Evolutionary conservation across 768 basidiomycete genomes (phyloP), one percentile per base, ranked within the genome.

Genomic region (Hygrocybe punicea): DNA sequence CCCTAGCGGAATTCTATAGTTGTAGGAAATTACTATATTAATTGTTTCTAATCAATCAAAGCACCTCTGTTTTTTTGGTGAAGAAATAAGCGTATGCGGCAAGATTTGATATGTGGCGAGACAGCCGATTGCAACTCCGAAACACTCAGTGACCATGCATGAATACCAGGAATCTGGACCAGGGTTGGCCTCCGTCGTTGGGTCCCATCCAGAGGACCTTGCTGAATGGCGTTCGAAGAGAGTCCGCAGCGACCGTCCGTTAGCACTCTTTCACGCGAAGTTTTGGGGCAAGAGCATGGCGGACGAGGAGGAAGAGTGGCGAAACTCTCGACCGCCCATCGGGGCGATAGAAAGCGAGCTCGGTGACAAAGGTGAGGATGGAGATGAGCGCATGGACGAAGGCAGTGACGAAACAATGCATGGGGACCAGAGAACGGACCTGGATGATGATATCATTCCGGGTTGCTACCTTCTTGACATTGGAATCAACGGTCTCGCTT

Each of bases 211-310:
- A 6, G 21, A 56, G 36, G 42, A 51, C n/a, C 9, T 54, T n/a
- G 16, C 14, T 11, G 23, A 48, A 42, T 55, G 58, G 58, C 11
- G 44, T 34, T 17, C 57, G 51, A 53, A 34, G 39, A 57, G 42
- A 35, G 17, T 53, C 50, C 33, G 17, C 37, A 21, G 35, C 53
- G 35, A 53, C 8, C 42, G 21, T 14, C 29, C 24, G n/a, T 56
- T 48, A 29, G 42, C 40, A 53, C 56, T 36, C 33, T 55, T 53
- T 23, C 60, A 61, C 51, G 37, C 23, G 24, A 61, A 36, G 48
- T 58, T 58, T 61, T 61, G 52, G 57, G 60, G 57, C 35, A 61
- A 55, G 47, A 61, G 57, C 48, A 61, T 58, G 60, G 53, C 23
- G 25, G 47, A 51, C 33, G 59, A 60, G 46, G 52, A 58, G 46